Conservation (phyloP, 169 alveolate species). For the Plasmodium fragile region DNA sequence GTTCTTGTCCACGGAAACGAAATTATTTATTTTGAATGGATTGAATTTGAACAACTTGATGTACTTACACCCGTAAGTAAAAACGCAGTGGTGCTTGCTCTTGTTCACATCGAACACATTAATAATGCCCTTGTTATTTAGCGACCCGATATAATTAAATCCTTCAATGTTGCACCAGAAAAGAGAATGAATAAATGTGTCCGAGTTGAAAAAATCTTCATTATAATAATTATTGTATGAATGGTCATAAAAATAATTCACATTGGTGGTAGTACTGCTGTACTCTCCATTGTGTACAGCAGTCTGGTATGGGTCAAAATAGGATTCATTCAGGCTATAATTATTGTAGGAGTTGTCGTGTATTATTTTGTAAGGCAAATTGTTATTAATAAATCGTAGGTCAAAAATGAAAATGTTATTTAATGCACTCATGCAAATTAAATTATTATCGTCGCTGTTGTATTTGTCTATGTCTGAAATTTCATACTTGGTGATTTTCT, state of each 20-base stretch:
- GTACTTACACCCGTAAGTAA: slow-evolving; percentile 53
- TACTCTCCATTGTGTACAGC: slow-evolving; percentile 16
- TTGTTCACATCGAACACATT: slow-evolving; percentile 46
- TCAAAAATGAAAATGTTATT: slow-evolving; percentile 53
- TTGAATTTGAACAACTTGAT: slow-evolving; percentile 38
- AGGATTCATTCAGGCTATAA: slow-evolving; percentile 10
- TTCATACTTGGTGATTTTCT: slow-evolving; percentile 63
- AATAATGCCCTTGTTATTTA: slow-evolving; percentile 62
- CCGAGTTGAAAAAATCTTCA: slow-evolving; percentile 48
- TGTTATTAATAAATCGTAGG: slow-evolving; percentile 37
- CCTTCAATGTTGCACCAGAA: slow-evolving; percentile 71
- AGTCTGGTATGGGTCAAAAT: slow-evolving; percentile 63
- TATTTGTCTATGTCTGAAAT: slow-evolving; percentile 64
- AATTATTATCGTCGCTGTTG: slow-evolving; percentile 43
- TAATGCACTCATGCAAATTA: slow-evolving; percentile 51
- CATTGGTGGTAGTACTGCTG: slow-evolving; percentile 13
- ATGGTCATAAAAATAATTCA: slow-evolving; percentile 51
- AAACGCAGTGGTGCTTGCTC: slow-evolving; percentile 50
- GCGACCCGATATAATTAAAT: slow-evolving; percentile 52
- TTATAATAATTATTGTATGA: slow-evolving; percentile 51
- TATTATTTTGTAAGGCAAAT: slow-evolving; percentile 55
- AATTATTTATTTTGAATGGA: slow-evolving; percentile 48
- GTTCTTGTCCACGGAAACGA: slow-evolving; percentile 44
- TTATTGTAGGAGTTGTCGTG: slow-evolving; percentile 62
- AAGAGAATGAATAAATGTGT: slow-evolving; percentile 48